Evolutionary conservation across 2,329 filamentous ascomycete genomes (phyloP), one percentile per base, ranked within the genome.

Genomic region (Ophiostoma ulmi): DNA sequence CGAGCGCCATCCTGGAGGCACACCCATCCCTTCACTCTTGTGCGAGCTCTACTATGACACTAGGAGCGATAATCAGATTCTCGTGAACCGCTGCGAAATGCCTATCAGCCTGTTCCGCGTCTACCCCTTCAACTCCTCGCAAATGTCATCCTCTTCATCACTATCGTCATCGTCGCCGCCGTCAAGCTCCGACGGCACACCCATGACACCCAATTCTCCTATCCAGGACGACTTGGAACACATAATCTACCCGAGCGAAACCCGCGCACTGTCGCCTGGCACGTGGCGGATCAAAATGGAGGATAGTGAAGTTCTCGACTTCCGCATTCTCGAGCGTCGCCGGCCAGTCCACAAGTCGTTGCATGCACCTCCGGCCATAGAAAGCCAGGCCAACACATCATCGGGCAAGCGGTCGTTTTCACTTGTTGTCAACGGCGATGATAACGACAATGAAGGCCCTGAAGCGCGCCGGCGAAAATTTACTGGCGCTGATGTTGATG

Each of bases 21-120:
- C 77, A 10, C 77, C 79, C 8, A 79, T 83, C 20, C 84, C 84
- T 20, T 81, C 83, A 5, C 75, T 88, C n/a, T 87, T 84, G 84
- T 87, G 85, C 76, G 85, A 87, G 76, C 79, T 88, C 48, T 88
- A 87, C 74, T 88, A 87, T 74, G 84, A 88, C 76, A 85, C 86
- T 20, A 80, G 82, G 73, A 87, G 85, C 78, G 86, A 88, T 76
- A 83, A 84, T 76, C 82, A 86, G 74, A 85, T 88, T 72, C 81
- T 88, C 36, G 77, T 83, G 69, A 88, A 87, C 77, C 81, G 80
- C 71, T 87, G 85, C 20, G 83, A 87, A 52, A 80, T 83, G 1
- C 85, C 86, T 63, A 83, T 88, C 70, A 79, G 79, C 35, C 79
- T 88, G 39, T 80, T 81, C 26, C 80, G 82, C 69, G 75, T 83